Percentiles rank a stretch among this genome's conserved stretches.
phyloP scores from a whole-genome alignment of 306 rosid species.

The Hylodesmum podocarpum region DNA sequence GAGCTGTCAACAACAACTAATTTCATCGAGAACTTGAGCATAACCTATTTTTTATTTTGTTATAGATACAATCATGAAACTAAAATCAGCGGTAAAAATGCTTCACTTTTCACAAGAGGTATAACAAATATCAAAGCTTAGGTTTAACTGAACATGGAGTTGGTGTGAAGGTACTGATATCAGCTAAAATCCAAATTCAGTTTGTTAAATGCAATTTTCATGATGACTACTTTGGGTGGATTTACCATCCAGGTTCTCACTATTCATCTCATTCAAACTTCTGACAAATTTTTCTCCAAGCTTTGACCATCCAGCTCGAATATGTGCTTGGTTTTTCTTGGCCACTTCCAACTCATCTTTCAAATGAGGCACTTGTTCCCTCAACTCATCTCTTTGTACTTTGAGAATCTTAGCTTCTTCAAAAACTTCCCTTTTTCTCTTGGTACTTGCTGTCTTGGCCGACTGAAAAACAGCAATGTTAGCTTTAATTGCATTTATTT shows the following conservation, averaged over 20 bases:
- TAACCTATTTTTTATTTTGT: neutral
- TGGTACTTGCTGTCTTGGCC: constrained; percentile 31
- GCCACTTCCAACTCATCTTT: constrained; percentile 44
- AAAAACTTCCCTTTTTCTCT: constrained; percentile 48
- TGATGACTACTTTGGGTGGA: constrained; percentile 12
- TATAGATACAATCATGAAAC: constrained; percentile 1
- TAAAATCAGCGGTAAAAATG: neutral
- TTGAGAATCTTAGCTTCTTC: constrained; percentile 49
- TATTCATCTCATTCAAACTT: constrained; percentile 30
- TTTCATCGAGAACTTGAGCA: too few relatives aligned
- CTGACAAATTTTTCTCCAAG: constrained; percentile 40
- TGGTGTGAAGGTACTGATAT: neutral
- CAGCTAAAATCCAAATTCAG: constrained; percentile 18
- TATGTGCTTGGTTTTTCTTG: constrained; percentile 41
- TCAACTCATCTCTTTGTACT: constrained; percentile 47
- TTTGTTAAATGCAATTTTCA: constrained; percentile 23
- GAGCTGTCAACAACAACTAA: too few relatives aligned
- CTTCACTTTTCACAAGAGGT: neutral
- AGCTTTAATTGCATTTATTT: constrained; percentile 40
- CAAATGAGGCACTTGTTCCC: constrained; percentile 40
- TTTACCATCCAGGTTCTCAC: constrained; percentile 16
- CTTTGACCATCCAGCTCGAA: constrained; percentile 43
- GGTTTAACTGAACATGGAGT: constrained; percentile 23
- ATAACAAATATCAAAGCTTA: constrained; percentile 21
- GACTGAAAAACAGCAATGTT: constrained; percentile 41